These are phyloP conservation scores for Fusarium sp. DNA, from an alignment of 2,329 filamentous ascomycete species.

Conservation along the genomic window DNA sequence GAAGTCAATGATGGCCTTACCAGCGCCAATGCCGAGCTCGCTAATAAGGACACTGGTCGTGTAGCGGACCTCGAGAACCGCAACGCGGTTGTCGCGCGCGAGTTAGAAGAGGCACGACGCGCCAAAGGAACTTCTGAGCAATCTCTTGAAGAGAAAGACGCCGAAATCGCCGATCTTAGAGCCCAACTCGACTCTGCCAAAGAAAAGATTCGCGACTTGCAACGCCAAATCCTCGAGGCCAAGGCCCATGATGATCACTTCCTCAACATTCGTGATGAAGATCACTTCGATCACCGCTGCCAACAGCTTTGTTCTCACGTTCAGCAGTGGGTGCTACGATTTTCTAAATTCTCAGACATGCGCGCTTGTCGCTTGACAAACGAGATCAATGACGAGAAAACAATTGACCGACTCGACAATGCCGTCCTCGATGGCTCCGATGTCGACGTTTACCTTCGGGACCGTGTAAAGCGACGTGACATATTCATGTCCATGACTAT, in stretches of 20 bases:
- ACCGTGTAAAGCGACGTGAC: slow-evolving; percentile 89
- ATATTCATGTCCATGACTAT: slow-evolving; percentile 99
- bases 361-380: slow-evolving; percentile 84
- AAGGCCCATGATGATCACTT: slow-evolving; percentile 77
- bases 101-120: slow-evolving; percentile 75
- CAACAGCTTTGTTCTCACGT: slow-evolving; percentile 96
- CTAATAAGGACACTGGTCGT: slow-evolving; percentile 79
- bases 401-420: slow-evolving; percentile 94
- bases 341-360: slow-evolving; percentile 97
- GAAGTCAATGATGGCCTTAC: slow-evolving; percentile 85
- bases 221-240: slow-evolving; percentile 66
- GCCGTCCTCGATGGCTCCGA: slow-evolving; percentile 93
- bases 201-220: slow-evolving; percentile 66
- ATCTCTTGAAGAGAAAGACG: slow-evolving; percentile 83
- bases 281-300: slow-evolving; percentile 94
- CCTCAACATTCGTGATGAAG: slow-evolving; percentile 84
- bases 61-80: slow-evolving; percentile 75
- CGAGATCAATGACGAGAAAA: slow-evolving; percentile 91
- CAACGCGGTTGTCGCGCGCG: slow-evolving; percentile 72
- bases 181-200: slow-evolving; percentile 81
- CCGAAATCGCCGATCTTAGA: slow-evolving; percentile 82
- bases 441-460: slow-evolving; percentile 86
- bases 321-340: slow-evolving; percentile 96
- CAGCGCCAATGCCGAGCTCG: slow-evolving; percentile 81
- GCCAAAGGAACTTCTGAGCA: slow-evolving; percentile 72